Percentiles rank a stretch among this genome's conserved stretches.
Evolutionary conservation across 2,329 filamentous ascomycete genomes (phyloP).

Genomic region (Neofusicoccum cordaticola): DNA sequence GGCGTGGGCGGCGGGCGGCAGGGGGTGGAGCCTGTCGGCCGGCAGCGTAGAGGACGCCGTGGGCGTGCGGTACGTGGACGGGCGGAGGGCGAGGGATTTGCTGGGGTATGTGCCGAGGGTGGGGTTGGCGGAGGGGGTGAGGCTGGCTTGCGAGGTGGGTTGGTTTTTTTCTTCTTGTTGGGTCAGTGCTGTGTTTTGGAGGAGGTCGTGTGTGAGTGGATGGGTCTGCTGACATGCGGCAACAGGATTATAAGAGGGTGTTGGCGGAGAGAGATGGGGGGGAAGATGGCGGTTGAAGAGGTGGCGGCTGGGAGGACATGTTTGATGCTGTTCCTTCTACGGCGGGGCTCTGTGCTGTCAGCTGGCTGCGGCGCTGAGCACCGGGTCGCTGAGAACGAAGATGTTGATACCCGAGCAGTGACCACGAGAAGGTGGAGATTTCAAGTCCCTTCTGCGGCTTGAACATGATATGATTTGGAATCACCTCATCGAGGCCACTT

Average conservation of each 20-base stretch:
- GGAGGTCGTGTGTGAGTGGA: too few species aligned
- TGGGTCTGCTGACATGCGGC: not conserved
- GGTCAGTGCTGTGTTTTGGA: too few species aligned
- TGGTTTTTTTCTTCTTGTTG: not conserved
- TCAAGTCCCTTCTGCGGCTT: too few species aligned
- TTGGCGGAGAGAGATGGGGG: not conserved
- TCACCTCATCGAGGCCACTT: too few species aligned
- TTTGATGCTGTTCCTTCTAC: too few species aligned
- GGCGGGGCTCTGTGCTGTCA: too few species aligned
- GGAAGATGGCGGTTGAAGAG: not conserved
- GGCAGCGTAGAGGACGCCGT: conserved; percentile 57
- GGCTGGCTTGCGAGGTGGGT: conserved; percentile 12
- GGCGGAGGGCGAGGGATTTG: conserved; percentile 50
- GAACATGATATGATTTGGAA: too few species aligned
- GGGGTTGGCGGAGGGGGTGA: conserved; percentile 51
- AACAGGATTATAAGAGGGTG: conserved; percentile 1
- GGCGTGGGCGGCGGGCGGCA: conserved; percentile 45
- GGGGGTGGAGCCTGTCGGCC: conserved; percentile 31
- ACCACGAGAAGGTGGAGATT: too few species aligned
- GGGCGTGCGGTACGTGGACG: conserved; percentile 52
- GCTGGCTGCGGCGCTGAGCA: too few species aligned
- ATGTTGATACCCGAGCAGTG: too few species aligned
- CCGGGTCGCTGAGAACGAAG: too few species aligned
- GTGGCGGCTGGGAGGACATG: too few species aligned
- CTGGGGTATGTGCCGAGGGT: conserved; percentile 54